phyloP scores from a whole-genome alignment of 495 filamentous ascomycete species.

The Monascus purpureus region DNA sequence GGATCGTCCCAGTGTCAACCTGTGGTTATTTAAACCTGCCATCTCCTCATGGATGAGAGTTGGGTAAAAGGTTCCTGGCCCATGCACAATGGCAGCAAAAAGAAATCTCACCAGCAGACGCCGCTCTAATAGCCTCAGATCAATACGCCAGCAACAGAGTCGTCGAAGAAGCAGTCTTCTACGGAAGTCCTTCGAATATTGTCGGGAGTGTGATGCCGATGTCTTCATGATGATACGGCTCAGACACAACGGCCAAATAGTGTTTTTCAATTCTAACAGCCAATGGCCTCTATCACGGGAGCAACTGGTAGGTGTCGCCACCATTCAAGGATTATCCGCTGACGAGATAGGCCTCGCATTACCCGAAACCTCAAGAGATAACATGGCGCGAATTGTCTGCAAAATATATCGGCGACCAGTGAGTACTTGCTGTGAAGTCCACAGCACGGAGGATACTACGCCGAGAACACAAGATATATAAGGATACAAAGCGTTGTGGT shows the following conservation, averaged over 20 bases:
- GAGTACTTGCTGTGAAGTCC: no score
- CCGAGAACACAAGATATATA: no score
- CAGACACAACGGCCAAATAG: conserved; percentile 6
- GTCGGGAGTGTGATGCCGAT: conserved; percentile 7
- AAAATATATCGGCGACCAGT: neutral
- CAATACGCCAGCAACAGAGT: conserved; percentile 5
- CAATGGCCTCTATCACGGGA: neutral
- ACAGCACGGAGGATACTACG: no score
- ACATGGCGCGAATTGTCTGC: neutral
- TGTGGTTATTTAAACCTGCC: neutral
- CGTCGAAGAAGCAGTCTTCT: conserved; percentile 7
- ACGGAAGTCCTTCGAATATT: conserved; percentile 7
- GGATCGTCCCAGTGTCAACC: neutral
- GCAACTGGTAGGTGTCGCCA: neutral
- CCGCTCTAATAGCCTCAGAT: conserved; percentile 5
- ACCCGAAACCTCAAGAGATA: neutral
- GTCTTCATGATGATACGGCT: conserved; percentile 4
- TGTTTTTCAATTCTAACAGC: conserved; percentile 6
- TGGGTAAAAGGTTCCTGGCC: neutral
- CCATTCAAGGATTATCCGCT: neutral
- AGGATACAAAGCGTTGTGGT: no score
- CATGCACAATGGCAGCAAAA: no score
- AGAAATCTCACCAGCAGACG: no score
- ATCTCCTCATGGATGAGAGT: neutral
- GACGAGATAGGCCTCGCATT: neutral